Evolutionary conservation across 2,329 filamentous ascomycete species (phyloP), one percentile per base, ranked within the genome.

Genomic region (Thielaviopsis cerberus): DNA sequence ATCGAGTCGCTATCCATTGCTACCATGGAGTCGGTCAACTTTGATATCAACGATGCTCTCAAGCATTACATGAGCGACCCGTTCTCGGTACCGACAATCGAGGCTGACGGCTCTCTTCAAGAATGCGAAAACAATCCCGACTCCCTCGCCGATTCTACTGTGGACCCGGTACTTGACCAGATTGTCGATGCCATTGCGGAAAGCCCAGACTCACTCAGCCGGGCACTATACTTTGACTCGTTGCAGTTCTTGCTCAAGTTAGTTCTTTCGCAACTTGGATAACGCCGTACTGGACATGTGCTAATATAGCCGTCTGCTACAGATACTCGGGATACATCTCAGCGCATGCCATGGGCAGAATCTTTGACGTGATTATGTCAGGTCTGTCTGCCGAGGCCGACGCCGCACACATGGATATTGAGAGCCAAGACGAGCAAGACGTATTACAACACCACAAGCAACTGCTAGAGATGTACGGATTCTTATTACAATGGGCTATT

Each of bases 21-120:
- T 65, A 70, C 63, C 69, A 85, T 85, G 82, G 85, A 76, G 67
- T 86, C 86, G 74, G 79, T 89, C 69, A 79, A 84, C 67, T 98
- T 98, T 73, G 88, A 97, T 70, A 88, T 98, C 71, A 95, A 96
- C 70, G 86, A 95, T 74, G 88, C 89, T 63, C 85, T 97, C 70
- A 96, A 95, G 76, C 81, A 88, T 69, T 98, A 96, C 73, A 87
- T 96, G 79, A 94, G 88, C 72, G 91, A 97, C 69, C 91, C 92
- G 8, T 76, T 82, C 52, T 80, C 81, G 45, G 86, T 97, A 58
- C 76, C 85, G 7, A 96, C 90, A 1, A 83, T 86, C 51, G 91
- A 97, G 69, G 92, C 90, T 58, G 86, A 92, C 64, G 72, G 82
- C 51, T 80, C 85, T 61, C 80, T 98, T 22, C 77, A 89, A 65